A percentile compares a stretch with the other conserved stretches of the same genome.
Conservation (phyloP, 1,284 basidiomycete species). For the Rhodotorula sp. region DNA sequence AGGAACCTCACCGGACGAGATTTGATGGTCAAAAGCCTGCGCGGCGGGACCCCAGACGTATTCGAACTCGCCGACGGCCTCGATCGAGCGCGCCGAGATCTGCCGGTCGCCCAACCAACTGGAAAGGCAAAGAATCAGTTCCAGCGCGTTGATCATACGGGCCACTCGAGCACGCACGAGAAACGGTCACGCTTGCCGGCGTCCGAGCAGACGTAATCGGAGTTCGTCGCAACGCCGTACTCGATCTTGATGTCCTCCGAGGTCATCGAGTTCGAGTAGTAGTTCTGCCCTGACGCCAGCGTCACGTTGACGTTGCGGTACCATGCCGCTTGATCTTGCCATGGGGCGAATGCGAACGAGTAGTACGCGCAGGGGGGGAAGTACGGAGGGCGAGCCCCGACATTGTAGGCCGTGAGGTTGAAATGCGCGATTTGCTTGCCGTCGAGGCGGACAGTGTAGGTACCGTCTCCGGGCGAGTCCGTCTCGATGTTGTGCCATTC, state of each 20-base stretch:
- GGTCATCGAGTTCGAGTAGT: constrained; percentile 19
- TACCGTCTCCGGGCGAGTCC: constrained; percentile 3
- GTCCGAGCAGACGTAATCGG: constrained; percentile 8
- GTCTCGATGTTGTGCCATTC: constrained; percentile 17
- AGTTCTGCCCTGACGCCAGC: not conserved
- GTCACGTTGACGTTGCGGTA: constrained; percentile 22
- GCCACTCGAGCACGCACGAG: not conserved
- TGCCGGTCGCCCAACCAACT: constrained; percentile 17
- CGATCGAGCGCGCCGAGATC: constrained; percentile 9
- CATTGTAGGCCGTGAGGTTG: constrained; percentile 16
- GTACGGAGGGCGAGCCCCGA: constrained; percentile 4
- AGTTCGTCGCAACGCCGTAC: constrained; percentile 1
- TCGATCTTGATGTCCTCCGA: constrained; percentile 11
- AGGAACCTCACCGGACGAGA: constrained; percentile 1
- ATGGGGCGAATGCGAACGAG: constrained; percentile 17
- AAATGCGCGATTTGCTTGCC: constrained; percentile 16
- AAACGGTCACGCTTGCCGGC: constrained; percentile 21
- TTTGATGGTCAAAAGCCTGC: constrained; percentile 2
- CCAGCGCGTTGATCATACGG: not conserved
- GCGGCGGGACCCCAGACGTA: constrained; percentile 8
- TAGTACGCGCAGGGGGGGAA: constrained; percentile 8
- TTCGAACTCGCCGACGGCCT: constrained; percentile 3
- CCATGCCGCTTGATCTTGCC: constrained; percentile 17
- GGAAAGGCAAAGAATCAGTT: not conserved
- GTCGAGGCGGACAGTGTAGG: constrained; percentile 19